phyloP scores from a whole-genome alignment of 2,329 filamentous ascomycete species.

The Colletotrichum musicola region DNA sequence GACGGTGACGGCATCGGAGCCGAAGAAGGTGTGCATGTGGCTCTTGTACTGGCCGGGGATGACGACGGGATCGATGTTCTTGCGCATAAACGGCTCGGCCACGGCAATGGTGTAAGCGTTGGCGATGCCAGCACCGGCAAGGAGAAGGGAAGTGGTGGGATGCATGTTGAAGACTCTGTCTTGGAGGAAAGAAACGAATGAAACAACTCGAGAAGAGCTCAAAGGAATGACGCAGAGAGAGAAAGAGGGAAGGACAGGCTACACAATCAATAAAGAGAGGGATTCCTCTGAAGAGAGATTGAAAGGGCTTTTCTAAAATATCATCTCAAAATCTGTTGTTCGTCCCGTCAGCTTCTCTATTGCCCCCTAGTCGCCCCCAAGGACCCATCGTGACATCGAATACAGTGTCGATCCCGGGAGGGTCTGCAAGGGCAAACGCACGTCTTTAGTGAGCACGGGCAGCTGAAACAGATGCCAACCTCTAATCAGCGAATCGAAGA shows the following conservation, averaged over 20 bases:
- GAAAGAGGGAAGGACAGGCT: not conserved
- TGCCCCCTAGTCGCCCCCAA: not conserved
- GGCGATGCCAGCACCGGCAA: constrained; percentile 37
- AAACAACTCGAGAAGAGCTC: constrained; percentile 8
- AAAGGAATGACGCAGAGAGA: not conserved
- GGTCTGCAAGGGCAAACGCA: not conserved
- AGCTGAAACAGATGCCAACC: constrained; percentile 18
- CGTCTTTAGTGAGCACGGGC: constrained; percentile 2
- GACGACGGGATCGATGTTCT: constrained; percentile 50
- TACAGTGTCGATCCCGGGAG: constrained; percentile 1
- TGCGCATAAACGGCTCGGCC: constrained; percentile 46
- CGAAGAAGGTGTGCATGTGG: constrained; percentile 52
- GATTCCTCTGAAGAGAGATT: not conserved
- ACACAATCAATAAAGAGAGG: not conserved
- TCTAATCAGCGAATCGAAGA: constrained; percentile 1
- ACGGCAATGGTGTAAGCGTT: constrained; percentile 43
- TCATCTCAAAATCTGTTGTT: constrained; percentile 14
- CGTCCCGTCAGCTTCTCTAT: constrained; percentile 4
- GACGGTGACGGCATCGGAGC: constrained; percentile 49
- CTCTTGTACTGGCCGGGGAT: constrained; percentile 48
- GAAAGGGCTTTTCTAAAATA: constrained; percentile 4
- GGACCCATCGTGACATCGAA: not conserved
- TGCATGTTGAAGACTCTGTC: constrained; percentile 1
- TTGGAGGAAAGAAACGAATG: not conserved
- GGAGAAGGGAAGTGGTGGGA: constrained; percentile 22